Evolutionary conservation across 805 yeast genomes (phyloP).

Genomic region (Ogataea henricii): DNA sequence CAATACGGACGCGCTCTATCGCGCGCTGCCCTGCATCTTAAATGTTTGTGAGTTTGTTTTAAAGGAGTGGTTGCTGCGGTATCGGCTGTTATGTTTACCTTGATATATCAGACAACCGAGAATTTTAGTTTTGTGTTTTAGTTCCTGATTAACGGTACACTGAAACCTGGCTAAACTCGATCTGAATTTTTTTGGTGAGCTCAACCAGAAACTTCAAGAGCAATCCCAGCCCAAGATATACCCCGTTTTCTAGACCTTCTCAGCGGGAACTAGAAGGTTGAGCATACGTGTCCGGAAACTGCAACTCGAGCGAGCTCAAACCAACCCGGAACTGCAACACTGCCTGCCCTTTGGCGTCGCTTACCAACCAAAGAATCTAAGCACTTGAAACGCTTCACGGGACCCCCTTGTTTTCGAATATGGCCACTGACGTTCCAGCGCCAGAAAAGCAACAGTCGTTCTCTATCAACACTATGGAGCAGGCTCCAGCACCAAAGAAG

Average conservation of each 20-base stretch:
- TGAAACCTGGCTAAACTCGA: slow-evolving; percentile 2
- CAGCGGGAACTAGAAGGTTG: background rate
- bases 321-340: background rate
- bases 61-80: slow-evolving; percentile 6
- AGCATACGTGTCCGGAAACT: background rate
- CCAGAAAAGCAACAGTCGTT: background rate
- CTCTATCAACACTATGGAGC: slow-evolving; percentile 1
- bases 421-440: slow-evolving; percentile 4
- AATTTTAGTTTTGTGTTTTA: slow-evolving; percentile 6
- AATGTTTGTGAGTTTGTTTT: background rate
- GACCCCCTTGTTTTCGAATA: slow-evolving; percentile 4
- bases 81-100: background rate
- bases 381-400: background rate
- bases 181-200: background rate
- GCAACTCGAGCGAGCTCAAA: background rate
- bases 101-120: background rate
- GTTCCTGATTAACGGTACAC: background rate
- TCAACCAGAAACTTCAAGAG: background rate
- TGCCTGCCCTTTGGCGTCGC: background rate
- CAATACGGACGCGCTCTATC: slow-evolving; percentile 1
- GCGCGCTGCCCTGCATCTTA: slow-evolving; percentile 3
- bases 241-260: background rate
- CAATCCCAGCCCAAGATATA: too few species aligned
- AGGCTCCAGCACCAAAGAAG: slow-evolving; percentile 11
- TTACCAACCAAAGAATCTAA: too few species aligned